These are phyloP conservation scores for Colletotrichum truncatum DNA, from an alignment of 2,329 filamentous ascomycete genomes.

Conservation along the genomic window DNA sequence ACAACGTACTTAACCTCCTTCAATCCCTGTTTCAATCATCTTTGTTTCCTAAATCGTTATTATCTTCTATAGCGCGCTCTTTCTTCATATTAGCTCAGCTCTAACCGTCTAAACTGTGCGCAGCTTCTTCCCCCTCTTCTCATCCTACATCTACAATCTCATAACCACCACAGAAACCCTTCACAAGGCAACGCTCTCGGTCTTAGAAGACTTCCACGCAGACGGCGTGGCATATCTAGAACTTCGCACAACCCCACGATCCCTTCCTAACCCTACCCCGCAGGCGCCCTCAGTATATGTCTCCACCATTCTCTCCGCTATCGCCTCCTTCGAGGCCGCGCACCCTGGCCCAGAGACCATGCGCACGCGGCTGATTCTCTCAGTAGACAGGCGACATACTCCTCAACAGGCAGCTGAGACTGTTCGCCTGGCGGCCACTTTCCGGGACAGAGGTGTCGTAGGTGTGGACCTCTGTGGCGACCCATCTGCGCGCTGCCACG, in stretches of 20 bases:
- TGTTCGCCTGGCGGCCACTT: slow-evolving; percentile 68
- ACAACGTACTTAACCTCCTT: slow-evolving; percentile 63
- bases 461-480: slow-evolving; percentile 84
- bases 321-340: slow-evolving; percentile 59
- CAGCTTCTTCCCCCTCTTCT: slow-evolving; percentile 83
- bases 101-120: not conserved
- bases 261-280: not conserved
- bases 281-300: slow-evolving; percentile 68
- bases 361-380: slow-evolving; percentile 75
- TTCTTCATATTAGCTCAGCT: too few relatives aligned
- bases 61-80: too few relatives aligned
- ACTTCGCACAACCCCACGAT: slow-evolving; percentile 80
- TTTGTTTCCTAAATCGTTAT: not conserved
- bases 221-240: slow-evolving; percentile 84
- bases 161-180: slow-evolving; percentile 70
- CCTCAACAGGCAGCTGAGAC: slow-evolving; percentile 68
- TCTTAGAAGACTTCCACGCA: slow-evolving; percentile 71
- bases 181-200: slow-evolving; percentile 68
- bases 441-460: slow-evolving; percentile 66
- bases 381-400: slow-evolving; percentile 74
- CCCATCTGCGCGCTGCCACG: slow-evolving; percentile 60
- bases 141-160: slow-evolving; percentile 81
- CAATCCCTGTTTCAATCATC: not conserved
- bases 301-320: slow-evolving; percentile 69
- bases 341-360: slow-evolving; percentile 49